These are phyloP conservation scores for Leccinum ochraceum DNA, from an alignment of 768 basidiomycete genomes.

Conservation along the genomic window DNA sequence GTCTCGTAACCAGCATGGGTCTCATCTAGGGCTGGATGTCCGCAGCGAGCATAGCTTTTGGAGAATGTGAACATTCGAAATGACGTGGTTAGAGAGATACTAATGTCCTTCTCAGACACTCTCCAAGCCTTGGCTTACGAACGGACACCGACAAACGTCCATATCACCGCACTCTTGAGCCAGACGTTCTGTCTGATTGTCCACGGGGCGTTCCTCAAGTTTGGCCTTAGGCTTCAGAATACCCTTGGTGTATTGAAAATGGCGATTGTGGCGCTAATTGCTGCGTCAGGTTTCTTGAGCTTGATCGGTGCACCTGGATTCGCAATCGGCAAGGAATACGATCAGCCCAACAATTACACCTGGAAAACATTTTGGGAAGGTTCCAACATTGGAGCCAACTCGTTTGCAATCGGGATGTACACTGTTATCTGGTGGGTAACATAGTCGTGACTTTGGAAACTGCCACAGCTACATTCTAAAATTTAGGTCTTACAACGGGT, in stretches of 20 bases:
- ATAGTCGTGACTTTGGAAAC: not conserved
- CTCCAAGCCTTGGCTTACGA: conserved; percentile 52
- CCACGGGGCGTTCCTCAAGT: conserved; percentile 54
- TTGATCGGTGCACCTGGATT: conserved; percentile 52
- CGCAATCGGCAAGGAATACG: conserved; percentile 48
- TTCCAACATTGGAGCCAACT: conserved; percentile 52
- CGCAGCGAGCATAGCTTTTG: conserved; percentile 64
- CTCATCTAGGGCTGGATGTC: conserved; percentile 52
- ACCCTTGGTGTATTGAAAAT: conserved; percentile 62
- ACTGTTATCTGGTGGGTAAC: conserved; percentile 63
- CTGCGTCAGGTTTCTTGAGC: conserved; percentile 53
- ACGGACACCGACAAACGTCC: conserved; percentile 48
- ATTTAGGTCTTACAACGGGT: conserved; percentile 75
- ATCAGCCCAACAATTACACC: conserved; percentile 55
- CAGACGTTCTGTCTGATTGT: conserved; percentile 56
- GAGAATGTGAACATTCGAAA: conserved; percentile 56
- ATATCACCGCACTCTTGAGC: conserved; percentile 54
- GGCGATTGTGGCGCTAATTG: conserved; percentile 51
- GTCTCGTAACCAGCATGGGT: not conserved
- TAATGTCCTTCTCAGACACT: conserved; percentile 46
- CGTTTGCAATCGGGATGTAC: conserved; percentile 64
- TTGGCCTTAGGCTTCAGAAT: conserved; percentile 66
- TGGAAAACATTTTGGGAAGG: conserved; percentile 70
- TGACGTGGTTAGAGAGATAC: not conserved
- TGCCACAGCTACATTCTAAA: not conserved